A percentile compares a stretch with the other conserved stretches of the same genome.
phyloP scores from a whole-genome alignment of 1,139 yeast species.

The Candida sanyaensis region DNA sequence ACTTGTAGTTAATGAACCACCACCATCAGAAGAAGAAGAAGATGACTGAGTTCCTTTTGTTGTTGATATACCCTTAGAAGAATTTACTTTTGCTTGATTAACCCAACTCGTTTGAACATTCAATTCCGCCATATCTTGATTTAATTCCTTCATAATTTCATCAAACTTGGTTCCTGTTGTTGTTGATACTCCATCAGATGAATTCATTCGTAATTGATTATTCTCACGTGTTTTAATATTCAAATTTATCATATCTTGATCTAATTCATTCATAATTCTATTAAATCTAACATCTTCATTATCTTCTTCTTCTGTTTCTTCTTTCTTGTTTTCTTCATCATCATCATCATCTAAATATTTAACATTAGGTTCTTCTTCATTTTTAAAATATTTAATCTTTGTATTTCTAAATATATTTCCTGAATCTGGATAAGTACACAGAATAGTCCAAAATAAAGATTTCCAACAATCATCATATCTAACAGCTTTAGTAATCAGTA shows the following conservation, averaged over 20 bases:
- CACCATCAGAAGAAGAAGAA: too few relatives aligned
- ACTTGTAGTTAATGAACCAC: neutral
- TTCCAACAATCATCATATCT: neutral
- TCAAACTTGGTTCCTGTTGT: too few relatives aligned
- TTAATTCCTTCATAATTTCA: too few relatives aligned
- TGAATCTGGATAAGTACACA: neutral
- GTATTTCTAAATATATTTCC: neutral
- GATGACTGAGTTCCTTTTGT: neutral
- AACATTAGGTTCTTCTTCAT: neutral
- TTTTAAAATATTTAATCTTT: neutral
- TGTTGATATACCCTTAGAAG: neutral
- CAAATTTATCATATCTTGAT: conserved; percentile 1
- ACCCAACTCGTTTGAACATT: too few relatives aligned
- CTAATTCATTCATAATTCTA: conserved; percentile 3
- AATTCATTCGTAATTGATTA: too few relatives aligned
- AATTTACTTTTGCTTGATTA: too few relatives aligned
- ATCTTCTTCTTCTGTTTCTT: neutral
- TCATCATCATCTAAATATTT: too few relatives aligned
- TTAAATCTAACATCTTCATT: conserved; percentile 2
- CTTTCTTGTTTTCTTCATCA: too few relatives aligned
- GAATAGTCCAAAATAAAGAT: neutral
- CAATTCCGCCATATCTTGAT: too few relatives aligned
- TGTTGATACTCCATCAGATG: too few relatives aligned
- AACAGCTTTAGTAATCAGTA: neutral
- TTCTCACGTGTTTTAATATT: neutral